These are phyloP conservation scores for Talaromyces pinophilus DNA, from an alignment of 2,329 filamentous ascomycete genomes.

Conservation along the genomic window DNA sequence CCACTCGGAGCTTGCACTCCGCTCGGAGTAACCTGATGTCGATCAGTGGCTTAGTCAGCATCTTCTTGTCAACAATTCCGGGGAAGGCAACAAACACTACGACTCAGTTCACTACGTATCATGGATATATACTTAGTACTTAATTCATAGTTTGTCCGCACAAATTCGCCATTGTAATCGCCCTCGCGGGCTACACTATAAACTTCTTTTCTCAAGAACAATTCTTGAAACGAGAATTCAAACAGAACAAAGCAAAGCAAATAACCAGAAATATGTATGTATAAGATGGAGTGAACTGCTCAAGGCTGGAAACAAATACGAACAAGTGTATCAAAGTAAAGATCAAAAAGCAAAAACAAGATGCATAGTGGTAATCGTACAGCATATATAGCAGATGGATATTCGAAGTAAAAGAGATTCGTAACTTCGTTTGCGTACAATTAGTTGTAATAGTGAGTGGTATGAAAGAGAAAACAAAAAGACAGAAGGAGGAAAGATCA, in stretches of 20 bases:
- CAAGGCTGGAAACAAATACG: constrained; percentile 7
- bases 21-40: neutral
- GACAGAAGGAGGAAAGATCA: constrained; percentile 1
- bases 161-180: constrained; percentile 11
- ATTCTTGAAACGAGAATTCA: neutral
- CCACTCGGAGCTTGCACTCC: constrained; percentile 9
- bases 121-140: neutral
- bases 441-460: constrained; percentile 5
- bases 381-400: constrained; percentile 16
- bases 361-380: constrained; percentile 12
- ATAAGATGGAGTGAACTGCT: neutral
- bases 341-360: constrained; percentile 7
- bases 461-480: neutral
- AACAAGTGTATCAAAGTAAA: constrained; percentile 14
- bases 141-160: neutral
- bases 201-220: constrained; percentile 11
- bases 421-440: constrained; percentile 20
- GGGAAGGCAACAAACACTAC: neutral
- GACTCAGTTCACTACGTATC: neutral
- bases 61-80: neutral
- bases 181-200: constrained; percentile 24
- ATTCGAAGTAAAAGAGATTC: constrained; percentile 20
- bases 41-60: neutral
- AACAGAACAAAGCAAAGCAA: neutral
- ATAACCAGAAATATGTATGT: neutral